Base-by-base conservation (phyloP, 352 stramenopile species). In the Phytophthora cactorum region DNA sequence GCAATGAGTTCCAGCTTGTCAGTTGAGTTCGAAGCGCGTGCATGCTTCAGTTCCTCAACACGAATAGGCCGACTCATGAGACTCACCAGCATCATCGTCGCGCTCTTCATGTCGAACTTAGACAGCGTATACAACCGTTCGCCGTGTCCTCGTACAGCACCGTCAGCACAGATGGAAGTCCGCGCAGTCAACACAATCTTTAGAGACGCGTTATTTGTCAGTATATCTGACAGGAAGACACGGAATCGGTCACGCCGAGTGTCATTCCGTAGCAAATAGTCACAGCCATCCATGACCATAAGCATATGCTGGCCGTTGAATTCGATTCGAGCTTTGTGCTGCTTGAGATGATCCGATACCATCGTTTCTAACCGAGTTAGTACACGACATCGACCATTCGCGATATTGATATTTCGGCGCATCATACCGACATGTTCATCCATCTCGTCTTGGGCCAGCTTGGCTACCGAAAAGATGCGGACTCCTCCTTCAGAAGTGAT, bases 1-100 rank as follows among this genome's bases (percentile, higher is more conserved):
- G 82, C 74, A 50, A 93, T 88, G 5, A 89, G 50, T 52, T 93
- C 85, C n/a, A 93, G 51, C 56, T 91, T 91, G 60, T 93, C 81
- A 2, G 69, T 77, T 2, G 82, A 79, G 9, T 66, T 72, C 3
- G 51, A 52, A 29, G 46, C 31, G 7, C 60, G 59, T 27, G 82
- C 68, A 25, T 65, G 73, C 56, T 87, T 86, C 12, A 93, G 67
- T 43, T 93, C 85, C 41, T 93, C 83, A 5, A 90, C 28, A 22
- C 82, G 82, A 54, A 93, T 89, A 1, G 82, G 80, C 11, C 85
- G 85, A 54, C 83, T 93, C 66, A 91, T 78, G 22, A 93, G 75
- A 67, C 82, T 88, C 51, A 93, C 71, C 6, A 93, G 65, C 82
- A 93, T 85, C 69, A 88, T 90, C 6, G 82, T 88, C 17, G 85